Base-by-base conservation (phyloP, 192 early-diverging fungal genomes). In the Piromyces finnis region DNA sequence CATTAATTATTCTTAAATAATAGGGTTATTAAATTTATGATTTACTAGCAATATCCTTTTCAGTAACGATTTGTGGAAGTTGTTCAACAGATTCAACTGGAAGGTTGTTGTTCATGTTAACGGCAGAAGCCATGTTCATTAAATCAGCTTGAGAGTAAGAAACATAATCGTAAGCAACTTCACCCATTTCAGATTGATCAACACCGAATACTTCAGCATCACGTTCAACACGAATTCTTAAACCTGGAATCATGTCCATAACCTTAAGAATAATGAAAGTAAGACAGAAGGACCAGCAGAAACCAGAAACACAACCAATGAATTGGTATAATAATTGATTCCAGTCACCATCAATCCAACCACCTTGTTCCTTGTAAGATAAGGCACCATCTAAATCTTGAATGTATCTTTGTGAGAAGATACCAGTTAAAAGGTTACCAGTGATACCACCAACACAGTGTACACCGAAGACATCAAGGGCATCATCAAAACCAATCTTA, bases 161-260 rank as follows among this genome's bases (percentile, higher is more conserved):
- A 37, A 37, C 36, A 14, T 37, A 37, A 37, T 37, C 90, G 78
- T 93, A 93, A 12, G 91, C 88, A 39, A 84, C 80, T 86, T 95
- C 94, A 77, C 95, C 95, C 89, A 96, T 94, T 86, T 96, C 90
- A n/a, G 93, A 84, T 79, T 90, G 83, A 82, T 97, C 95, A 7
- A 91, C 87, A 17, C 96, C 96, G 5, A 92, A 82, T 28, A 89
- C 85, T 82, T 91, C 91, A 81, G 91, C 91, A 78, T 92, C 89
- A 78, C 93, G 91, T 80, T 93, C 85, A 32, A 94, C 85, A 78
- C 96, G 93, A 80, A 97, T 85, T 77, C 85, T 87, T 51, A 97
- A 85, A 6, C 87, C 90, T 14, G 94, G 94, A 78, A 96, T 89
- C 29, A 84, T 79, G 88, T 95, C 89, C 80, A 97, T 90, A 68